These are phyloP conservation scores for Thalassiosira hispida DNA, from an alignment of 352 stramenopile species.

Conservation along the genomic window DNA sequence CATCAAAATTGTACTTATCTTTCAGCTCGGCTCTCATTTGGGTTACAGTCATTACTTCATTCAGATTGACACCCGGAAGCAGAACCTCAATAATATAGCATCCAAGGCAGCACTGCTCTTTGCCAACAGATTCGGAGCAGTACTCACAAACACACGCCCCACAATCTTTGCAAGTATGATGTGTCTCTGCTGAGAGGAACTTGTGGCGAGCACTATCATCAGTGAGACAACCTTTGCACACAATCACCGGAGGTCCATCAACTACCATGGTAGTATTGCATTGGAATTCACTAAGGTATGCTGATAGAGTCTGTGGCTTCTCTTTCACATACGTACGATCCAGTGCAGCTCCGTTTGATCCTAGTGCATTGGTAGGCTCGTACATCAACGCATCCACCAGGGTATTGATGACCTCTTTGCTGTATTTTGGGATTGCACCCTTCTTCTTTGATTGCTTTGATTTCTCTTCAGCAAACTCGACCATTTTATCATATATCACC, in stretches of 20 bases:
- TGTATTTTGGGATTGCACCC: conserved; percentile 10
- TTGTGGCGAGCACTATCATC: background rate
- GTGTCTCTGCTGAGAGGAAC: background rate
- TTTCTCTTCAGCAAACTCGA: conserved; percentile 9
- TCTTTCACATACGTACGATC: background rate
- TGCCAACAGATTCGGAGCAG: background rate
- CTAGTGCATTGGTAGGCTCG: conserved; percentile 15
- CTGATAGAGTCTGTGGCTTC: background rate
- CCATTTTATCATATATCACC: conserved; percentile 9
- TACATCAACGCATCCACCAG: conserved; percentile 15
- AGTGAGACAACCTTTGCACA: conserved; percentile 2
- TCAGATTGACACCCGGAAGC: background rate
- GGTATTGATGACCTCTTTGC: conserved; percentile 5
- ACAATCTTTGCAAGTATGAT: conserved; percentile 1
- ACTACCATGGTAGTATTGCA: background rate
- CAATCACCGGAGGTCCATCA: conserved; percentile 1
- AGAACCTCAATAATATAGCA: conserved; percentile 5
- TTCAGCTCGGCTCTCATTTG: conserved; percentile 5
- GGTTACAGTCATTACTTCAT: background rate
- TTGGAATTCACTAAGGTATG: conserved; percentile 18
- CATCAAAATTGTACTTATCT: conserved; percentile 26
- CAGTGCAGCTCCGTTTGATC: too few relatives aligned
- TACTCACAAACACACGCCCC: background rate
- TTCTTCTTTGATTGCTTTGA: conserved; percentile 19
- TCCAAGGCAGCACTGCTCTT: background rate